These are phyloP conservation scores for Asterella californica DNA, from an alignment of 225 moss, liverwort and hornwort species.

Conservation along the genomic window DNA sequence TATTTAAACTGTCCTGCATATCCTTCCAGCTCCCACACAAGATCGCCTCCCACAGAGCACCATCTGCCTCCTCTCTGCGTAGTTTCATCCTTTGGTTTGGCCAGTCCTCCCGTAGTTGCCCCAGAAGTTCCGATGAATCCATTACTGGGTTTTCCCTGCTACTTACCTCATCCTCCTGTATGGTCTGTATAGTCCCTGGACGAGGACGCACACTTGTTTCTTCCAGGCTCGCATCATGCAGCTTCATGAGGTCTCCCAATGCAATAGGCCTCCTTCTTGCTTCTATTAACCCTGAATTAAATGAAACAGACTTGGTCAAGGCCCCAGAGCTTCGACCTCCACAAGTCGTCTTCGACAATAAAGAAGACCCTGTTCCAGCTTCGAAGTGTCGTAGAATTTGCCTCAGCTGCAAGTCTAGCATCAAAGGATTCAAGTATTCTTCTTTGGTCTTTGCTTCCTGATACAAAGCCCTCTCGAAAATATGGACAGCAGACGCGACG, in stretches of 20 bases:
- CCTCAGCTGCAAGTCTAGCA: conserved; percentile 30
- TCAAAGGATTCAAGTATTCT: conserved; percentile 32
- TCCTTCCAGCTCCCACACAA: conserved; percentile 29
- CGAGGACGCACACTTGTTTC: conserved; percentile 16
- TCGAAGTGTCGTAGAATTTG: conserved; percentile 34
- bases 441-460: conserved; percentile 30
- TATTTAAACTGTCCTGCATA: conserved; percentile 27
- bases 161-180: conserved; percentile 19
- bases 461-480: conserved; percentile 31
- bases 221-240: conserved; percentile 27
- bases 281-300: conserved; percentile 22
- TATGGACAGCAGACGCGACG: conserved; percentile 29
- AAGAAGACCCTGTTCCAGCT: conserved; percentile 28
- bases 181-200: conserved; percentile 15
- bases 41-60: conserved; percentile 33
- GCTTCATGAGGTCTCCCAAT: conserved; percentile 27
- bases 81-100: conserved; percentile 2
- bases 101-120: conserved; percentile 8
- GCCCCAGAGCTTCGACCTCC: not conserved
- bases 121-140: conserved; percentile 4
- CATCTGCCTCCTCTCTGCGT: conserved; percentile 30
- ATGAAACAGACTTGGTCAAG: conserved; percentile 27
- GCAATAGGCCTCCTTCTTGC: conserved; percentile 21
- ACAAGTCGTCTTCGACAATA: conserved; percentile 13
- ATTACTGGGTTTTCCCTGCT: not conserved